Evolutionary conservation across 2,329 filamentous ascomycete genomes (phyloP).

Genomic region (Trichoderma guizhouense): DNA sequence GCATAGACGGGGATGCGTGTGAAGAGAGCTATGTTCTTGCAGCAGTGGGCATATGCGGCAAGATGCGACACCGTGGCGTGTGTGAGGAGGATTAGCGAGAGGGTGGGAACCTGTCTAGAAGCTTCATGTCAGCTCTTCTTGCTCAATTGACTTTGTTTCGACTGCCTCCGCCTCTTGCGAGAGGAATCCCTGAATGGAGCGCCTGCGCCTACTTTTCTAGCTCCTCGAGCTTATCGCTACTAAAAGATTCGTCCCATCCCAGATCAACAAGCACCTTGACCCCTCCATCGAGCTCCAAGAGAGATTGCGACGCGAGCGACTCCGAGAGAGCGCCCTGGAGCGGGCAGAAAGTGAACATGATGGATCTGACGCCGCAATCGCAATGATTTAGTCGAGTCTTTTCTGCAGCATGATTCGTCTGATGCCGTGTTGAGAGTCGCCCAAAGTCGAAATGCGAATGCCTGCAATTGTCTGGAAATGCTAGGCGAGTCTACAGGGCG

Average conservation of each 20-base stretch:
- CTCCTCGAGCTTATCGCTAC: constrained; percentile 75
- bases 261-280: constrained; percentile 94
- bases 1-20: constrained; percentile 91
- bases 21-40: constrained; percentile 92
- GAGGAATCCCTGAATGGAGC: not conserved
- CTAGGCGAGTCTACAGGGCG: not conserved
- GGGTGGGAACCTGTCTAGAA: constrained; percentile 76
- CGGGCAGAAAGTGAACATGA: constrained; percentile 95
- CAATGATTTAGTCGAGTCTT: constrained; percentile 13
- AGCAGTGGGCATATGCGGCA: constrained; percentile 92
- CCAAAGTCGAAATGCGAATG: not conserved
- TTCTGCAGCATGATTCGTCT: constrained; percentile 9
- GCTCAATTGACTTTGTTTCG: not conserved
- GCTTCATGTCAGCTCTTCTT: constrained; percentile 22
- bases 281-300: constrained; percentile 92
- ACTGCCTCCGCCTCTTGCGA: not conserved
- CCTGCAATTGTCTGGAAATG: not conserved
- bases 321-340: constrained; percentile 87
- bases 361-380: constrained; percentile 24
- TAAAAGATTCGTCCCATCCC: constrained; percentile 93
- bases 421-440: not conserved
- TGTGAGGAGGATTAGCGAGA: constrained; percentile 91
- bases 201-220: constrained; percentile 71
- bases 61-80: constrained; percentile 90
- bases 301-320: constrained; percentile 86